Evolutionary conservation across 2,329 filamentous ascomycete species (phyloP), one percentile per base, ranked within the genome.

Genomic region (Pyrenophora teres): DNA sequence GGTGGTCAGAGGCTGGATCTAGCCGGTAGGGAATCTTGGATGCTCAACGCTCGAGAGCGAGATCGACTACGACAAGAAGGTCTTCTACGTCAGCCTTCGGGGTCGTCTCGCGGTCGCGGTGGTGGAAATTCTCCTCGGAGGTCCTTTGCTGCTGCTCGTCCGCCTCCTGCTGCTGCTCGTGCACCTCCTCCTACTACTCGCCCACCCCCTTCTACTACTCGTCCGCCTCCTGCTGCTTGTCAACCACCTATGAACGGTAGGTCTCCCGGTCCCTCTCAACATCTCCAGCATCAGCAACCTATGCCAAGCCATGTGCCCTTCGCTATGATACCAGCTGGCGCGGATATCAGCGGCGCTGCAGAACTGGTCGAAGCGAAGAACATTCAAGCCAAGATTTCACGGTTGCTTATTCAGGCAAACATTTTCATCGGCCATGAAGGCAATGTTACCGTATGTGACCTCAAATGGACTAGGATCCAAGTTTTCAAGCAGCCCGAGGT

Each of bases 371-470:
- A 72, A 49, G 65, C 65, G 2, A 62, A 63, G 13, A 18, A 38
- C 2, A 50, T 73, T 9, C 59, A 58, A 21, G 57, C 43, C 12
- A 63, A 66, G 47, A 67, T 60, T 8, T 33, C 68, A 21, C 70
- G 63, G 15, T 52, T 73, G 8, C 47, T 65, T 2, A 63, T 73
- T 3, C 65, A 69, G 33, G 52, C 56, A 3, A 63, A 73, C 15
- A 59, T 72, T 31, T 56, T 54, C 36, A 67, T 73, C 9, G 52
- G 58, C 8, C 52, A 68, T 27, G 39, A 62, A 27, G 69, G 69
- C 2, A 64, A 56, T 13, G 59, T 73, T 9, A 58, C 35, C 13
- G 60, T 62, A 27, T 40, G 60, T 7, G 68, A 60, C 3, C 59
- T 62, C 4, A 37, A 57, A 3, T 74, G 65, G 64, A 62, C 47